Evolutionary conservation across 345 rosid species (phyloP), one percentile per base, ranked within the genome.

Genomic region (Trapa bicornis): DNA sequence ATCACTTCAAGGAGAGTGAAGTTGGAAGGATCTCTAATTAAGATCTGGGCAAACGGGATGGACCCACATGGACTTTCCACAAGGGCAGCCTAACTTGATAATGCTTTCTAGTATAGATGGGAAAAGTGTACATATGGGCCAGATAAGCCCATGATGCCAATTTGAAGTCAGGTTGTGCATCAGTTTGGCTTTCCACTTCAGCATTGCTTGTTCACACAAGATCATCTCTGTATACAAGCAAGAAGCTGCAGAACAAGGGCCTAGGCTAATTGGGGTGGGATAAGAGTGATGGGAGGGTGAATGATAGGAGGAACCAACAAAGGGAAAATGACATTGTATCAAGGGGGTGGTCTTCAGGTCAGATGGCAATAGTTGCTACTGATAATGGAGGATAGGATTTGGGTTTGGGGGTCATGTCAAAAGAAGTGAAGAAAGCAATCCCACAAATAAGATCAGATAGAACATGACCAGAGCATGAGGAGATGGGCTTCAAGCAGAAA

Each of bases 301-400:
- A 22, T 54, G 60, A n/a, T 35, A 54, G 22, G 60, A 54, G 60
- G 35, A 54, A 54, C 60, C 60, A 54, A 54, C 60, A 54, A 54
- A 5, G 8, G 35, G 60, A 54, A 54, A 22, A n/a, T 10, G 8
- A 54, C 60, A 54, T 54, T 17, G 6, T 29, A 7, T 22, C 33
- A n/a, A n/a, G 60, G 7, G 17, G 29, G 33, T 6, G 35, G 10
- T 7, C 0, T 54, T 2, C 29, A 22, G 29, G 29, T 54, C 33
- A 4, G 60, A 54, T 0, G 22, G 5, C 10, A 35, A 54, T 35
- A 54, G 32, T 35, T 5, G 9, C 35, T 54, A 22, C 35, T 54
- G 60, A 54, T 54, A 2, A 11, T 29, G 2, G 22, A 15, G 60
- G 60, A 54, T 33, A 54, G 8, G 32, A 54, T 54, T 54, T 35